Conservation (phyloP, 164 flowering plant genomes). For the Kingdonia uniflora region DNA sequence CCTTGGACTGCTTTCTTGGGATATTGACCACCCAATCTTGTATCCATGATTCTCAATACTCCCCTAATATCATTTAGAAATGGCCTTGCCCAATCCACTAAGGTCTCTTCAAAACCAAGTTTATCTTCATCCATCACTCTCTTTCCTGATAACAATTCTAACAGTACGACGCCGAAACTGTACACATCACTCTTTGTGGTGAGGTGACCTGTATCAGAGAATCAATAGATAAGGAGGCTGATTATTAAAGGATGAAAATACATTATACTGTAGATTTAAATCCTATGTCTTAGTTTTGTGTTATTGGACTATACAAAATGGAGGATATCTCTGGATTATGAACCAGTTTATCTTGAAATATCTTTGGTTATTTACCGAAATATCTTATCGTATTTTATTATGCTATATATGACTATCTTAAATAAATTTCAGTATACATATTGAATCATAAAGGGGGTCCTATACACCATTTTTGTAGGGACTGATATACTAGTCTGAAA, state of each 20-base stretch:
- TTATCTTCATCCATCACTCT: constrained; percentile 46
- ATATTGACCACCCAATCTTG: constrained; percentile 76
- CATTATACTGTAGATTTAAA: neutral
- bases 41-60: constrained; percentile 75
- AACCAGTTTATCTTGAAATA: no score
- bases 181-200: constrained; percentile 79
- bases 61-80: constrained; percentile 45
- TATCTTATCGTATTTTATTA: no score
- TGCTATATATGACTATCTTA: no score
- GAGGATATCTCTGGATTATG: no score
- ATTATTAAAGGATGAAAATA: no score
- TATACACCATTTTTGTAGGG: no score
- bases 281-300: neutral
- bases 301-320: no score
- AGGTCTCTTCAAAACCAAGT: constrained; percentile 33
- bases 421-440: no score
- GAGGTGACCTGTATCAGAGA: constrained; percentile 52
- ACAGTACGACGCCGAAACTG: constrained; percentile 79
- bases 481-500: no score
- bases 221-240: neutral
- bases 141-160: constrained; percentile 66
- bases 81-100: constrained; percentile 88
- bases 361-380: no score
- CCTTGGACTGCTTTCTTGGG: constrained; percentile 65
- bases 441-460: no score